phyloP scores from a whole-genome alignment of 306 rosid species.

The Vigna mungo region DNA sequence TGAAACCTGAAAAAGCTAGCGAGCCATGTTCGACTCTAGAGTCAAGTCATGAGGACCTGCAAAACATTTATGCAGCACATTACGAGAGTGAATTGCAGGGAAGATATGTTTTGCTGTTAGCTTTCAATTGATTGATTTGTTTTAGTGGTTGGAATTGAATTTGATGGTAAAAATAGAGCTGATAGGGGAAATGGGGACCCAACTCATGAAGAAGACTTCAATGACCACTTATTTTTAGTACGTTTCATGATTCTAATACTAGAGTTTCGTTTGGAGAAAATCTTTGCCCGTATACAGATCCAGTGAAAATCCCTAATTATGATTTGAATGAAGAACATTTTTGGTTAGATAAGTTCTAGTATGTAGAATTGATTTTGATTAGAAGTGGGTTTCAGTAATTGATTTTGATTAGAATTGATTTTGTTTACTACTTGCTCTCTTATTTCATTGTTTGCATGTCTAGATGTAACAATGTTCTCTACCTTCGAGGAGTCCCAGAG shows the following conservation, averaged over 20 bases:
- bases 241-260: slow-evolving; percentile 3
- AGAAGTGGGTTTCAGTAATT: not conserved
- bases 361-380: not conserved
- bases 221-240: not conserved
- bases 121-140: slow-evolving; percentile 1
- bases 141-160: slow-evolving; percentile 5
- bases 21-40: too few relatives aligned
- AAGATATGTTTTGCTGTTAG: too few relatives aligned
- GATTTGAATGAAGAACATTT: slow-evolving; percentile 7
- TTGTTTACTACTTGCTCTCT: too few relatives aligned
- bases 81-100: too few relatives aligned
- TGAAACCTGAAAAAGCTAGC: too few relatives aligned
- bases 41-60: too few relatives aligned
- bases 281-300: not conserved
- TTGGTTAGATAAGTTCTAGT: not conserved
- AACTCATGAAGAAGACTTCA: slow-evolving; percentile 4
- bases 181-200: slow-evolving; percentile 24
- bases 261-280: not conserved
- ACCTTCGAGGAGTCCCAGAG: slow-evolving; percentile 96
- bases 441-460: slow-evolving; percentile 30
- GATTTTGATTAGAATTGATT: too few relatives aligned
- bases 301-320: not conserved
- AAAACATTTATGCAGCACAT: too few relatives aligned
- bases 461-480: slow-evolving; percentile 97
- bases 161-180: not conserved